Evolutionary conservation across 140 eudicot species (phyloP).

Genomic region (Bidens hawaiensis): DNA sequence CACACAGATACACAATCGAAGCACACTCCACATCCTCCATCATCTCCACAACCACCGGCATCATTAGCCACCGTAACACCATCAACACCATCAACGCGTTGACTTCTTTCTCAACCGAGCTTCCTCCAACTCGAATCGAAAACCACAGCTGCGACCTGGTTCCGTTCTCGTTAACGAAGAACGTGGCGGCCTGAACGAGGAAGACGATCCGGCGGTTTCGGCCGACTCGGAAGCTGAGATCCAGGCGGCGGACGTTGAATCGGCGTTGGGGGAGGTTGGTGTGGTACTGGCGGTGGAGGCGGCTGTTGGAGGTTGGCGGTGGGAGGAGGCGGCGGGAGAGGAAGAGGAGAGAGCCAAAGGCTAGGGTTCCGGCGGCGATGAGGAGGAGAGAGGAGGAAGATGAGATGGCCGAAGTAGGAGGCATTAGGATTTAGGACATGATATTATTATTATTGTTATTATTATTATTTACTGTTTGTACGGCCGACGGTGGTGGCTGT

Average conservation of each 20-base stretch:
- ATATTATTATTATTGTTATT: background rate
- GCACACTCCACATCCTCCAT: conserved; percentile 23
- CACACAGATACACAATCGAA: conserved; percentile 22
- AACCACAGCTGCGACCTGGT: conserved; percentile 27
- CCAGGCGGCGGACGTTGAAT: conserved; percentile 25
- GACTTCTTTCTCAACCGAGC: conserved; percentile 30
- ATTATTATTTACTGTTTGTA: too few species aligned
- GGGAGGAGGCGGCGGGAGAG: conserved; percentile 20
- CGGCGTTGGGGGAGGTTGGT: conserved; percentile 26
- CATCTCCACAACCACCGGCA: conserved; percentile 20
- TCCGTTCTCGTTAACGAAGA: conserved; percentile 18
- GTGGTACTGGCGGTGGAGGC: conserved; percentile 28
- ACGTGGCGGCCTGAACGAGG: conserved; percentile 23
- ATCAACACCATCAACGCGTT: conserved; percentile 25
- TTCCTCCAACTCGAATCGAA: conserved; percentile 22
- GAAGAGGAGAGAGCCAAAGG: conserved; percentile 25
- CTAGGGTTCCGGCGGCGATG: conserved; percentile 27
- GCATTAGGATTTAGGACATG: conserved; percentile 29
- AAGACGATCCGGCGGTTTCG: conserved; percentile 27
- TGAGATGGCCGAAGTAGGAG: conserved; percentile 15
- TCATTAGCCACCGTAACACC: conserved; percentile 19
- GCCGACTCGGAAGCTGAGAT: conserved; percentile 28
- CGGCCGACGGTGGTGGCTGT: conserved; percentile 22
- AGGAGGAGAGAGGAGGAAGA: conserved; percentile 28
- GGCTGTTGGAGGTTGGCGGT: conserved; percentile 15